Base-by-base conservation (phyloP, 805 yeast species). In the Ogataea trehalophila region DNA sequence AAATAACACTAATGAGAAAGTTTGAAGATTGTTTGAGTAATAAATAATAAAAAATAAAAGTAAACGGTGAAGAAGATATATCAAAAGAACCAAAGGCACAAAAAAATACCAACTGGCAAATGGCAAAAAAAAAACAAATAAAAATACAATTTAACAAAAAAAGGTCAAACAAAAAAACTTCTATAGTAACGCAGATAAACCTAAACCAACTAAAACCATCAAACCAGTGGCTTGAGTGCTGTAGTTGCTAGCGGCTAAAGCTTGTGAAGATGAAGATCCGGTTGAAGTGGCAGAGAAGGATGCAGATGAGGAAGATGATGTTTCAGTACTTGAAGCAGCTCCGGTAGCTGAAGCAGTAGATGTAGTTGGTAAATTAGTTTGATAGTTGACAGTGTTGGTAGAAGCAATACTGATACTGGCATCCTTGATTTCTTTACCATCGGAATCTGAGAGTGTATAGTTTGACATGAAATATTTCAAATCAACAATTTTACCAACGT, bases 171-270 rank as follows among this genome's bases (percentile, higher is more conserved):
- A 4, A 4, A 20, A 26, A 26, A 26, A 26, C 11, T 5, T 11
- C 31, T 39, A 56, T 63, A 80, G 34, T 45, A 72, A 46, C 66
- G 74, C 63, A 57, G 75, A 41, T 56, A 76, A 46, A 65, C 75
- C 35, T 56, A 68, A 49, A 4, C 62, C 61, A 15, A 69, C 37
- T 1, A 63, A 48, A 17, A 71, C 69, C 16, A 69, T 60, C 43
- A 65, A 58, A 29, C 67, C 63, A 18, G 55, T 46, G 15, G 48
- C 15, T 37, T 39, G 43, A 17, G 45, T 48, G 8, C 57, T 50
- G 36, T 48, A 37, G 42, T 49, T 39, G 26, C 55, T 65, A 17
- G 46, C 65, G 41, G 59, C 70, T 31, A 53, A 55, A 43, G 64
- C 60, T 38, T 55, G 49, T 1, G 59, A 44, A 36, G 44, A 22